Evolutionary conservation across 2,329 filamentous ascomycete genomes (phyloP), one percentile per base, ranked within the genome.

Genomic region (Neonectria sp.): DNA sequence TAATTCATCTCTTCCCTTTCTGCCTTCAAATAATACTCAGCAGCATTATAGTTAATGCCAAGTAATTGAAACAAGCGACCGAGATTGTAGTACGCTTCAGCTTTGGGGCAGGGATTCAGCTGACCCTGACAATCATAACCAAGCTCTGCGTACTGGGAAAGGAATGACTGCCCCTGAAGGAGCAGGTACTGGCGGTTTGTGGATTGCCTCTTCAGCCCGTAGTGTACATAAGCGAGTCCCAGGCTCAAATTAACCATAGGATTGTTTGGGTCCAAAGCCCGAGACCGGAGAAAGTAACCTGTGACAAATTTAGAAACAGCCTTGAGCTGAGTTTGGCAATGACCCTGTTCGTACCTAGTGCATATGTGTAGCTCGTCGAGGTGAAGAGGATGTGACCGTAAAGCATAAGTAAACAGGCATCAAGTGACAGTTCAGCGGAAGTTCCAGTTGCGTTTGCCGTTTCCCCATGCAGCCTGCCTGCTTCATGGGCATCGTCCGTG

Each of bases 311-410:
- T 24, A 70, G 67, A 15, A 17, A n/a, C 43, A 12, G 9, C 35
- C 13, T 45, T 12, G 4, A 3, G 7, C 6, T 17, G 13, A 29
- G 1, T 11, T 35, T 15, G 31, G 21, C 35, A 17, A 4, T 29
- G 3, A 7, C n/a, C 6, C 11, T n/a, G 17, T n/a, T 79, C 82
- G 72, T 82, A 90, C 91, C 95, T 37, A 98, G 83, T 1, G 96
- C 93, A 74, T 92, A 93, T 15, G 91, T 90, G 81, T 96, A 97
- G 72, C 92, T 94, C 56, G 92, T 93, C 3, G 94, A 94, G 0
- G 91, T 92, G 74, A 94, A 95, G 6, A 98, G 86, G 67, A 98
- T 94, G 77, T 98, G 93, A 0, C 93, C 96, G 77, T 98, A 98
- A 1, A 97, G 87, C 79, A 95, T 92, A 13, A 99, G 87, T 11